phyloP scores from a whole-genome alignment of 371 early-diverging fungal species.

The Lichtheimia hyalospora region DNA sequence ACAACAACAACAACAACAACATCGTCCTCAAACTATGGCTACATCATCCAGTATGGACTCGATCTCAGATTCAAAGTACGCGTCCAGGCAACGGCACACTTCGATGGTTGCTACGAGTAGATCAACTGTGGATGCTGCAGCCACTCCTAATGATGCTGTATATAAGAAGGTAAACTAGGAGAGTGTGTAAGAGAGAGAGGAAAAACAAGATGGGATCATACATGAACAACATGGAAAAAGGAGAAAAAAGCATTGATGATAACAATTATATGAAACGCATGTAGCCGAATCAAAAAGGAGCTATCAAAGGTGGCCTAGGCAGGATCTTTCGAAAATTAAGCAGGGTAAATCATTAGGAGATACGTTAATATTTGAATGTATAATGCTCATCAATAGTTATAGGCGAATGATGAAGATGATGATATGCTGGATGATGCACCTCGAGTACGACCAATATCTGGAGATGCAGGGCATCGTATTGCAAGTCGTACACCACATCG shows the following conservation, averaged over 20 bases:
- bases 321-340: slow-evolving; percentile 23
- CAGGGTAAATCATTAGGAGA: slow-evolving; percentile 10
- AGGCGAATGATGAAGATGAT: slow-evolving; percentile 20
- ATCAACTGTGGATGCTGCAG: slow-evolving; percentile 6
- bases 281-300: slow-evolving; percentile 14
- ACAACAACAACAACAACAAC: not conserved
- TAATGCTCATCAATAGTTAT: not conserved
- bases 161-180: too few species aligned
- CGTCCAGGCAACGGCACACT: slow-evolving; percentile 8
- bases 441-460: slow-evolving; percentile 17
- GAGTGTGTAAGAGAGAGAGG: too few species aligned
- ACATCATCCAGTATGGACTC: not conserved
- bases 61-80: not conserved
- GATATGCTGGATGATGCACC: slow-evolving; percentile 15
- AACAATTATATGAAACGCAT: too few species aligned
- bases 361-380: not conserved
- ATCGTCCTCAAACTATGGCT: not conserved
- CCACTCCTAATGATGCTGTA: slow-evolving; percentile 13
- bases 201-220: too few species aligned
- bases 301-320: slow-evolving; percentile 18
- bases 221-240: too few species aligned
- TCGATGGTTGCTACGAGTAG: not conserved
- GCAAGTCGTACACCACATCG: slow-evolving; percentile 17
- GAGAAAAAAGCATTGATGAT: not conserved
- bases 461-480: slow-evolving; percentile 3